phyloP scores from a whole-genome alignment of 192 early-diverging fungal genomes.

The Rhizophagus sp. region DNA sequence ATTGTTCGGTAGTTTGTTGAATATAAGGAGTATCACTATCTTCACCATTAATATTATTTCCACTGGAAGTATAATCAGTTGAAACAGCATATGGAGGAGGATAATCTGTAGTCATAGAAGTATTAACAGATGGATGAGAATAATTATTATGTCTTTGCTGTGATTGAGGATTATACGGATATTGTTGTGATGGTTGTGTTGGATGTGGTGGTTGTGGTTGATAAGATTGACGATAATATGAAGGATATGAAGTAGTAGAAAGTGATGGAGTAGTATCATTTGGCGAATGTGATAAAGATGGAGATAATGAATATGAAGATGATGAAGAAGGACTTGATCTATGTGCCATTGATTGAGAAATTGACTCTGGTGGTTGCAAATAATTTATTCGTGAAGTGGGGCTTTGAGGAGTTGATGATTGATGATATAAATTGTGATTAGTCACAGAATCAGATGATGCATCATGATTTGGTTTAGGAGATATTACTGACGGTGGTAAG shows the following conservation, averaged over 20 bases:
- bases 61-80: neutral
- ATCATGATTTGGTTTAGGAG: neutral
- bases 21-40: neutral
- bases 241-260: neutral
- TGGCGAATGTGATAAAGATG: neutral
- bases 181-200: neutral
- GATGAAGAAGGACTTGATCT: neutral
- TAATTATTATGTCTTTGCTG: neutral
- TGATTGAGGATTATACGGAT: too few relatives aligned
- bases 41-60: neutral
- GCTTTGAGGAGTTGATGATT: neutral
- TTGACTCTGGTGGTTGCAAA: neutral
- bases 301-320: neutral
- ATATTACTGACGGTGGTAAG: neutral
- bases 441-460: neutral
- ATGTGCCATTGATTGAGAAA: neutral
- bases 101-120: neutral
- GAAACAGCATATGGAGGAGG: too few relatives aligned
- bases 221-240: neutral
- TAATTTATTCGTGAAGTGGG: neutral
- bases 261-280: neutral
- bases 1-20: conserved; percentile 10
- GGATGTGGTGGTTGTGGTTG: neutral
- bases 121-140: neutral
- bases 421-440: neutral